These are phyloP conservation scores for Hysterangium stoloniferum DNA, from an alignment of 768 basidiomycete genomes.

Conservation along the genomic window DNA sequence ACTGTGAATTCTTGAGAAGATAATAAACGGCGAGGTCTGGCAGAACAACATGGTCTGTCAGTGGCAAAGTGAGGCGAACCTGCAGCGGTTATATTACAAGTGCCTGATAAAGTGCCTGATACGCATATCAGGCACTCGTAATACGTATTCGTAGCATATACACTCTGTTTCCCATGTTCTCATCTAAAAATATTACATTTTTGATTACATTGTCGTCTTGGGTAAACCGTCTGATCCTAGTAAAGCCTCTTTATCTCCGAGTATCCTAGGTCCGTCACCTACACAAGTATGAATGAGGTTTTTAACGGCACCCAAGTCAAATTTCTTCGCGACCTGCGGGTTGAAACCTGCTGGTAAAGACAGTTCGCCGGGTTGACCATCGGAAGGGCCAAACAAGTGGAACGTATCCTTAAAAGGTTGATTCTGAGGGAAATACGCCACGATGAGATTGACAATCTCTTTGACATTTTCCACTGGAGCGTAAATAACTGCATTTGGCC, in stretches of 20 bases:
- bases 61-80: no score
- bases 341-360: constrained; percentile 64
- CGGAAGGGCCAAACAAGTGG: constrained; percentile 41
- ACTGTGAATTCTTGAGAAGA: no score
- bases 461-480: constrained; percentile 68
- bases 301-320: constrained; percentile 73
- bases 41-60: no score
- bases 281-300: constrained; percentile 87
- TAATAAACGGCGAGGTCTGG: no score
- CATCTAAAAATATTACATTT: no score
- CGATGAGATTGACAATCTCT: constrained; percentile 68
- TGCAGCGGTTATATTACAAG: no score
- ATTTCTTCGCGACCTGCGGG: constrained; percentile 62
- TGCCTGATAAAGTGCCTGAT: no score
- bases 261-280: constrained; percentile 80
- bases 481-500: constrained; percentile 98
- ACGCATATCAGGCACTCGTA: no score
- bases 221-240: constrained; percentile 67
- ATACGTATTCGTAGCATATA: no score
- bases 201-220: neutral
- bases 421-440: constrained; percentile 83
- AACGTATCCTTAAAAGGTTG: constrained; percentile 72
- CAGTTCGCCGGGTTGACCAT: constrained; percentile 39
- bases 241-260: constrained; percentile 56
- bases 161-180: no score